Evolutionary conservation across 495 filamentous ascomycete species (phyloP).

Genomic region (Saxophila tyrrhenica): DNA sequence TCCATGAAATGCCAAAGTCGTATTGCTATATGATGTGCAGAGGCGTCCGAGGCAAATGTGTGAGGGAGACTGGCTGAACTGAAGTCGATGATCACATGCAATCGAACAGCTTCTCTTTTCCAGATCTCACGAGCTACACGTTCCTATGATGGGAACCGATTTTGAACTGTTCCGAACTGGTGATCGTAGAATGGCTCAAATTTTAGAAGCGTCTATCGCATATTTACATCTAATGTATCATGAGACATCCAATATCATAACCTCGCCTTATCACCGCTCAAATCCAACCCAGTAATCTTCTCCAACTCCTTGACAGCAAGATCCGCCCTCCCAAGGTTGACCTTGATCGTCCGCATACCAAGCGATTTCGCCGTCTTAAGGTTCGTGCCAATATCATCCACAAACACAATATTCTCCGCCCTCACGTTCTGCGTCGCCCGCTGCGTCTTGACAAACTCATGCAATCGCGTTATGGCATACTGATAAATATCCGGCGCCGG

Average conservation of each 20-base stretch:
- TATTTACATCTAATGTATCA: too few relatives aligned
- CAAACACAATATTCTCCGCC: conserved; percentile 65
- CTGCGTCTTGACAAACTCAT: conserved; percentile 44
- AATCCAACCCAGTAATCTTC: conserved; percentile 41
- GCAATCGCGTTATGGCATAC: conserved; percentile 52
- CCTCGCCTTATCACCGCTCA: conserved; percentile 34
- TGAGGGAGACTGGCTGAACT: too few relatives aligned
- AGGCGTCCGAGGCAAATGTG: too few relatives aligned
- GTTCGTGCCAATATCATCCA: conserved; percentile 96
- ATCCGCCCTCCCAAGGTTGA: conserved; percentile 62
- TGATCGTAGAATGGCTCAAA: too few relatives aligned
- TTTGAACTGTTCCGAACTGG: too few relatives aligned
- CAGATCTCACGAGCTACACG: background rate
- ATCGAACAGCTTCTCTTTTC: too few relatives aligned
- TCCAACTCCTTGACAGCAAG: conserved; percentile 66
- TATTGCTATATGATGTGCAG: too few relatives aligned
- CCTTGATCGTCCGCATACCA: conserved; percentile 77
- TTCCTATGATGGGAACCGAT: too few relatives aligned
- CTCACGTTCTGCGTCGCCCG: conserved; percentile 38
- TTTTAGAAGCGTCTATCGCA: too few relatives aligned
- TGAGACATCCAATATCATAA: background rate
- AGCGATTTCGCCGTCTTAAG: conserved; percentile 63
- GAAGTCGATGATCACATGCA: background rate
- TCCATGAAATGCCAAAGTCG: too few relatives aligned
- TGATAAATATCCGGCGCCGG: conserved; percentile 74